Evolutionary conservation across 1,284 basidiomycete genomes (phyloP).

Genomic region (Veloboletus limbatus): DNA sequence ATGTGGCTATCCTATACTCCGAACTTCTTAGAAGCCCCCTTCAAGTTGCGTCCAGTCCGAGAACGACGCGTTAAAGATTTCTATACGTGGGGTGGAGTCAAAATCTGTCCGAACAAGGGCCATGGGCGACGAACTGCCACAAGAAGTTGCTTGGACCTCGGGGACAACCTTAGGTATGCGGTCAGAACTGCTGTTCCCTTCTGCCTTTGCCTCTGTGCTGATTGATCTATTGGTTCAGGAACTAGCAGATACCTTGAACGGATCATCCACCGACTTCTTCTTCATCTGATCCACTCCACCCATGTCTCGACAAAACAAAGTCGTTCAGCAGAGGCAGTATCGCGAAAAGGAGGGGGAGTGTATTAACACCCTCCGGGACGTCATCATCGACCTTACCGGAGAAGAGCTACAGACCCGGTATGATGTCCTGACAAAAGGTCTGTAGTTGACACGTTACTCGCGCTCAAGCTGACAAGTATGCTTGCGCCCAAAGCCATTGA

Average conservation of each 20-base stretch:
- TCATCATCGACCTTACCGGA: conserved; percentile 18
- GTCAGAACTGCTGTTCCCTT: background rate
- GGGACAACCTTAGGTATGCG: background rate
- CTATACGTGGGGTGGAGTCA: no score
- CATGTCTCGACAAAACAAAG: conserved; percentile 12
- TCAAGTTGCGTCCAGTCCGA: no score
- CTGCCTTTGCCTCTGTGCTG: background rate
- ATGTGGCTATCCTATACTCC: no score
- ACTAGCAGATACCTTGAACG: background rate
- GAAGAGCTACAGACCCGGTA: conserved; percentile 19
- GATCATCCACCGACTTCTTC: background rate
- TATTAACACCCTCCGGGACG: no score
- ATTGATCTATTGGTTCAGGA: background rate
- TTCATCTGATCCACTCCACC: background rate
- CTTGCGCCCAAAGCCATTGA: conserved; percentile 10
- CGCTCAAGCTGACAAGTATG: background rate
- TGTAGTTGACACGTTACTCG: background rate
- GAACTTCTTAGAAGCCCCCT: no score
- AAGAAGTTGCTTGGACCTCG: background rate
- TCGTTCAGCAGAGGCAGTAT: conserved; percentile 18
- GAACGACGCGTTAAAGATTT: no score
- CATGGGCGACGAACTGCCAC: background rate
- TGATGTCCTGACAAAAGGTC: conserved; percentile 22
- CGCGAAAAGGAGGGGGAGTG: conserved; percentile 21
- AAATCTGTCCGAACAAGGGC: background rate